Percentiles rank a stretch among this genome's conserved stretches.
phyloP scores from a whole-genome alignment of 495 filamentous ascomycete species.

The Aspergillus funiculosus region DNA sequence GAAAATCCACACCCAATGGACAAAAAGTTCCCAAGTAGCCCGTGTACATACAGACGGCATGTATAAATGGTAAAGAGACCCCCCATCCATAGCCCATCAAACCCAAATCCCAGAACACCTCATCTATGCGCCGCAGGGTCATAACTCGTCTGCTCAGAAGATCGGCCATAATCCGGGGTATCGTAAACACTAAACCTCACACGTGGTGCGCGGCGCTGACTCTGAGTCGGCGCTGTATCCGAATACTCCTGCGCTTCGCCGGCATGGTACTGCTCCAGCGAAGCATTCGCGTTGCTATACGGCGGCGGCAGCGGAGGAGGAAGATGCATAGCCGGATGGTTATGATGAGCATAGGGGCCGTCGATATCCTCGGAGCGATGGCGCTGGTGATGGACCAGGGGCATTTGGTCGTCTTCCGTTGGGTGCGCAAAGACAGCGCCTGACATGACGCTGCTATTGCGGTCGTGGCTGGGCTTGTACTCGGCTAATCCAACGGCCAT shows the following conservation, averaged over 20 bases:
- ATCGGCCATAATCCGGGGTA: constrained; percentile 19
- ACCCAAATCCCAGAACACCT: neutral
- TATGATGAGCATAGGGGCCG: neutral
- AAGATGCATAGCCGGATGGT: neutral
- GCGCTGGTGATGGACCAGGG: constrained; percentile 6
- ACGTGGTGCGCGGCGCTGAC: constrained; percentile 11
- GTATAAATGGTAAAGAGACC: too few species aligned
- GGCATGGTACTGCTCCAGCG: constrained; percentile 20
- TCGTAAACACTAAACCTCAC: constrained; percentile 24
- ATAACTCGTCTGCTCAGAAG: constrained; percentile 29
- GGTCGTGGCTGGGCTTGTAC: constrained; percentile 29
- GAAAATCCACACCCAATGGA: too few species aligned
- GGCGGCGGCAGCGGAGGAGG: constrained; percentile 15
- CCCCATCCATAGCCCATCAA: neutral
- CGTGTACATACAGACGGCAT: too few species aligned
- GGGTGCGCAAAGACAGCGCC: constrained; percentile 13
- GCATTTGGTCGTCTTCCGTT: constrained; percentile 6
- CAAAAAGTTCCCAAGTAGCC: too few species aligned
- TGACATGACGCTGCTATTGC: constrained; percentile 22
- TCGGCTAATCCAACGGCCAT: constrained; percentile 27
- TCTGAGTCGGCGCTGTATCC: constrained; percentile 18
- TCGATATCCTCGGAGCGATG: constrained; percentile 11
- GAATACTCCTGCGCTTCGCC: constrained; percentile 30
- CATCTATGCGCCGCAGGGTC: constrained; percentile 34
- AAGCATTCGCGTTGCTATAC: constrained; percentile 10